Evolutionary conservation across 305 asterid species (phyloP).

Genomic region (Coffea humblotiana): DNA sequence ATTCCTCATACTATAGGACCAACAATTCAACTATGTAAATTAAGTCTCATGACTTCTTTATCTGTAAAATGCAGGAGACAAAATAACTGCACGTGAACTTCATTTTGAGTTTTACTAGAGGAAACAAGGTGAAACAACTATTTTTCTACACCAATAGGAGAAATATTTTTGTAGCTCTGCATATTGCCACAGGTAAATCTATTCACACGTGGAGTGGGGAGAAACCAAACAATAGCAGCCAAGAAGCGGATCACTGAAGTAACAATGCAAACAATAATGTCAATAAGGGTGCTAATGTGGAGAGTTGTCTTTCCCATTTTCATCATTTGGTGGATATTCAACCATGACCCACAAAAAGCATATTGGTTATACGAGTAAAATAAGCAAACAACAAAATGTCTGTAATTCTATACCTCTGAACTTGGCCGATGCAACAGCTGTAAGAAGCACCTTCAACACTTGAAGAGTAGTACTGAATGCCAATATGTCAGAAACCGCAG

Average conservation of each 20-base stretch:
- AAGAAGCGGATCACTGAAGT: slow-evolving; percentile 5
- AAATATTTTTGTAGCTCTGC: neutral
- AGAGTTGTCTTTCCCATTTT: neutral
- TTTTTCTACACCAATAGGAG: neutral
- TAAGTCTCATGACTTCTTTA: neutral
- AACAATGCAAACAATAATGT: neutral
- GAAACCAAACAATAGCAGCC: slow-evolving; percentile 3
- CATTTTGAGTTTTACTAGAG: neutral
- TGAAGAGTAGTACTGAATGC: slow-evolving; percentile 93
- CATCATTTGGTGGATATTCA: neutral
- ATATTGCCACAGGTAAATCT: neutral
- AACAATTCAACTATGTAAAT: neutral
- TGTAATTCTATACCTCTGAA: slow-evolving; percentile 71
- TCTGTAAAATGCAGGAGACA: neutral
- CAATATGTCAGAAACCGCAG: slow-evolving; percentile 34
- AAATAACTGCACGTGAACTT: neutral
- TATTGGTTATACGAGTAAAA: neutral
- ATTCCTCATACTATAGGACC: neutral
- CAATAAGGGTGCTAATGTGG: neutral
- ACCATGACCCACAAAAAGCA: neutral
- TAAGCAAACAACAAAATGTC: slow-evolving; percentile 9
- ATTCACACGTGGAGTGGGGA: neutral
- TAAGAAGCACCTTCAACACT: slow-evolving; percentile 95
- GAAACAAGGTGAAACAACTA: neutral
- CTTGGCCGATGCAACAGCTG: slow-evolving; percentile 89